Conservation (phyloP, 495 filamentous ascomycete genomes). For the Elaphomyces granulatus region DNA sequence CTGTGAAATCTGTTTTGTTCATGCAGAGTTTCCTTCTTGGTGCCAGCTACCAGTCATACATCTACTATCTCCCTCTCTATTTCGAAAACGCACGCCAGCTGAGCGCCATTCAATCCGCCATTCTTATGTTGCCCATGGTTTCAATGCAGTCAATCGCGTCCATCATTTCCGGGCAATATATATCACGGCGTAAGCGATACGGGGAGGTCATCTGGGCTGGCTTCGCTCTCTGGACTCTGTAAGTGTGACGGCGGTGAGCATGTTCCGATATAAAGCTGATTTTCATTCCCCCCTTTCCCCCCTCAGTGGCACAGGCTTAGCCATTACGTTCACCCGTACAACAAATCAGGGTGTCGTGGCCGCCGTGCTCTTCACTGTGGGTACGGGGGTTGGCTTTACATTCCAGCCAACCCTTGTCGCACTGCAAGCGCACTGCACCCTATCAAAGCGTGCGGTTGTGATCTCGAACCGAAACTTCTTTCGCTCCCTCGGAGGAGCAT, state of each 20-base stretch:
- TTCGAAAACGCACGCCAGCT: constrained; percentile 40
- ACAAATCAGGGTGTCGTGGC: constrained; percentile 37
- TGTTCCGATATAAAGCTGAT: background rate
- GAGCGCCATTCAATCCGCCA: constrained; percentile 35
- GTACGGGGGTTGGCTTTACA: constrained; percentile 41
- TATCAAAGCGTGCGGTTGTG: constrained; percentile 44
- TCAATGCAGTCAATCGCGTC: constrained; percentile 36
- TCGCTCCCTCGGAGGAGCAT: constrained; percentile 43
- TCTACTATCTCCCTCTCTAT: constrained; percentile 39
- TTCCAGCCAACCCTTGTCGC: constrained; percentile 52
- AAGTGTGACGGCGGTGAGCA: constrained; percentile 8
- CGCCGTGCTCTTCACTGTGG: constrained; percentile 37
- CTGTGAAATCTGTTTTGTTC: constrained; percentile 36
- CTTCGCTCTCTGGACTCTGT: constrained; percentile 39
- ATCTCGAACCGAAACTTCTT: constrained; percentile 51
- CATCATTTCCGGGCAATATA: constrained; percentile 41
- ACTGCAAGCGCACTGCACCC: constrained; percentile 43
- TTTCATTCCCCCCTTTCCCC: background rate
- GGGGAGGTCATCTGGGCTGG: constrained; percentile 43
- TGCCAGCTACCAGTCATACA: constrained; percentile 41
- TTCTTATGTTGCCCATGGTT: constrained; percentile 39
- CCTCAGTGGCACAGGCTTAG: constrained; percentile 36
- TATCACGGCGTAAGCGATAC: constrained; percentile 40
- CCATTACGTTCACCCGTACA: constrained; percentile 32
- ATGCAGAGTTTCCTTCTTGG: constrained; percentile 47